Base-by-base conservation (phyloP, 2,329 filamentous ascomycete species). In the Didymella glomerata region DNA sequence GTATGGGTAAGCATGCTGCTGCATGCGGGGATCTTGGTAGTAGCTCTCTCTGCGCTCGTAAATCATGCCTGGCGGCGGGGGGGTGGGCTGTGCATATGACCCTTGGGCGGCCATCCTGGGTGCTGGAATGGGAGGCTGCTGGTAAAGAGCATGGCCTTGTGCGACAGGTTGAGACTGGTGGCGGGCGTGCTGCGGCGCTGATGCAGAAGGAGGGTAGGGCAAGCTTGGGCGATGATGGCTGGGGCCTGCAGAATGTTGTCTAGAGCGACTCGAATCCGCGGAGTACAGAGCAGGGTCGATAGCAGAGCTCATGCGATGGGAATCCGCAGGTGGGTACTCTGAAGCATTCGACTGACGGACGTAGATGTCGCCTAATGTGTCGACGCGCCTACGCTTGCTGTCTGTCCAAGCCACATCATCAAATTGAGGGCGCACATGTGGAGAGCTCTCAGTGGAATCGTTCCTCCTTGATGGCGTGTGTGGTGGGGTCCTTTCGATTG, bases 401-500 rank as follows among this genome's bases (percentile, higher is more conserved):
- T 67, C 63, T 36, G 45, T 45, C 72, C 72, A 75, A 7, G 67
- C 46, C 22, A 72, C 60, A 6, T 76, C 72, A 9, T 73, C 72
- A 49, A 74, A 76, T 2, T 68, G 67, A 13, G 69, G 67, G 18
- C 60, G 47, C n/a, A 59, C 57, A 34, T 63, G 61, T 1, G 73
- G 73, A 16, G 73, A 76, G 54, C 64, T 69, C n/a, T 69, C 67
- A 16, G 60, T 61, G 16, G 71, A 74, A 11, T 54, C 66, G 48
- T 71, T 64, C 20, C 64, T 68, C 32, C 69, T 68, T 16, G 69
- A 67, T 10, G 74, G 74, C 40, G 74, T 76, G n/a, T 64, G 65
- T 20, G 74, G 74, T 16, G 74, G 74, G 27, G 74, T 75, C 7
- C 68, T 68, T 50, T 72, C 72, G n/a, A 64, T 67, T 34, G 69